phyloP scores from a whole-genome alignment of 2,329 filamentous ascomycete species.

The Blastomyces parvus region DNA sequence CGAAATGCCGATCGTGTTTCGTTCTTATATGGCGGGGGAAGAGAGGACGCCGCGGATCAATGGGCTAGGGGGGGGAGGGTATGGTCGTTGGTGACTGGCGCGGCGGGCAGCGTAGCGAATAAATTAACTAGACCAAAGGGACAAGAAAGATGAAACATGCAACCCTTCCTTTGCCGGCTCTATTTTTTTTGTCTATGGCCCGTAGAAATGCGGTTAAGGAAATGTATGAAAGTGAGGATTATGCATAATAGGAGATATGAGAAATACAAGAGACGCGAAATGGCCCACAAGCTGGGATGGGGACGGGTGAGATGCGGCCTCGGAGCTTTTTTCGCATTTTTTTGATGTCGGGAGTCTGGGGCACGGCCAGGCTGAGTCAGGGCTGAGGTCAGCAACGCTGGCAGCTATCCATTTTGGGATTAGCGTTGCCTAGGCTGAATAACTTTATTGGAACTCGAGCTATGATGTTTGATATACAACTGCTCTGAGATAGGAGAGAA shows the following conservation, averaged over 20 bases:
- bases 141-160: neutral
- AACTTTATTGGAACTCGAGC: no score
- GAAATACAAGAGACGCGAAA: constrained; percentile 14
- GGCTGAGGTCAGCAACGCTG: neutral
- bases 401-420: neutral
- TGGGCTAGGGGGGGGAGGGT: neutral
- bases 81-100: neutral
- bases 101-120: neutral
- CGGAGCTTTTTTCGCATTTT: neutral
- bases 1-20: neutral
- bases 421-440: neutral
- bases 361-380: neutral
- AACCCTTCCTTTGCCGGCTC: neutral
- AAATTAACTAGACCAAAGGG: neutral
- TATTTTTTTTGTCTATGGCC: neutral
- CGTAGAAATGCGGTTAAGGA: neutral
- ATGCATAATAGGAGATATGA: constrained; percentile 4
- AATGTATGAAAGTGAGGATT: neutral
- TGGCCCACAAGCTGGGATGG: constrained; percentile 12
- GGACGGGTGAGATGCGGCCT: neutral
- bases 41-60: neutral
- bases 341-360: neutral
- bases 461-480: no score
- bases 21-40: neutral
- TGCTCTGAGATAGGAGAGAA: no score